These are phyloP conservation scores for Eleusine coracana DNA, from an alignment of 176 grass and related monocot genomes.

Conservation along the genomic window DNA sequence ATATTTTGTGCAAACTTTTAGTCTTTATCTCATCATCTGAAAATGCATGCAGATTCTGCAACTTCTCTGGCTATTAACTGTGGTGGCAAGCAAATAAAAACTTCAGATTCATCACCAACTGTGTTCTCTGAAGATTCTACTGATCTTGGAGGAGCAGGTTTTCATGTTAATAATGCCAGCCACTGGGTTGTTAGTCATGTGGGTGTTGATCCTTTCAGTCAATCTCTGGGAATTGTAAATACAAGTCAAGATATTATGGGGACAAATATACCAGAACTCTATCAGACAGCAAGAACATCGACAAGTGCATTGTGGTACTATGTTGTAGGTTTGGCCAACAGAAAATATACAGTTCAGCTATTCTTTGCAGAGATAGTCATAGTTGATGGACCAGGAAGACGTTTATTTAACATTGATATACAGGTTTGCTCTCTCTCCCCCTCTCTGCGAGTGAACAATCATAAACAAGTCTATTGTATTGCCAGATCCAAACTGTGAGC, in stretches of 20 bases:
- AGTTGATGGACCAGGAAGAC: constrained; percentile 33
- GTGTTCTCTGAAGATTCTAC: constrained; percentile 33
- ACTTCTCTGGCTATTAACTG: constrained; percentile 43
- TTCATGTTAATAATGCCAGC: constrained; percentile 37
- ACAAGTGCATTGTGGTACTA: constrained; percentile 48
- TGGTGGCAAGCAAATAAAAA: constrained; percentile 35
- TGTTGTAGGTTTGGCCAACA: constrained; percentile 42
- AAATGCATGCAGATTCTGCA: constrained; percentile 17
- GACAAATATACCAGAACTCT: constrained; percentile 25
- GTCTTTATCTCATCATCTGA: neutral
- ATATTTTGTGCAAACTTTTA: neutral
- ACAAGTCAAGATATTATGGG: neutral
- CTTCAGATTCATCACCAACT: constrained; percentile 2
- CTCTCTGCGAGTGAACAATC: neutral
- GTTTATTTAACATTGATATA: constrained; percentile 65
- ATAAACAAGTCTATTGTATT: neutral
- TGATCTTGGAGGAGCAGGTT: constrained; percentile 46
- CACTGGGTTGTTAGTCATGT: constrained; percentile 56
- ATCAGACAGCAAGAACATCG: constrained; percentile 61
- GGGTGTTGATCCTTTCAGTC: constrained; percentile 39
- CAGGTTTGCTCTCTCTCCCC: constrained; percentile 39
- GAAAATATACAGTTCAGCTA: constrained; percentile 48
- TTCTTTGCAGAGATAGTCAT: constrained; percentile 74
- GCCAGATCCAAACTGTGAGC: neutral
- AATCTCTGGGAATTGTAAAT: constrained; percentile 29